Evolutionary conservation across 179 eudicot genomes (phyloP), one percentile per base, ranked within the genome.

Genomic region (Pouteria campechiana): DNA sequence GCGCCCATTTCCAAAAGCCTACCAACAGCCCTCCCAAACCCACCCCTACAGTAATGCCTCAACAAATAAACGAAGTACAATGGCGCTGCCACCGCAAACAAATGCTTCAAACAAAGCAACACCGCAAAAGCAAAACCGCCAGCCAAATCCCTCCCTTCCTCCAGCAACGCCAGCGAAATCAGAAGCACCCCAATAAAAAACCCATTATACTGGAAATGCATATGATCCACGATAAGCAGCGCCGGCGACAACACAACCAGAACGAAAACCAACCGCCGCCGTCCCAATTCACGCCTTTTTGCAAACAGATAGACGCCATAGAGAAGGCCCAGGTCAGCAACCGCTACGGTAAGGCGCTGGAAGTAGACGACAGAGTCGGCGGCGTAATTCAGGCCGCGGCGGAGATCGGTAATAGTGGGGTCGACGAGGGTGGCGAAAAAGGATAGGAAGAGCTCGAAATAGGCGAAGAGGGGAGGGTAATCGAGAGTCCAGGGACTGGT

Each of bases 161-260:
- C 52, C 73, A 90, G 52, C 6, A 33, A 73, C 13, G 75, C 57
- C 50, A 90, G 46, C 7, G 98, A 90, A 7, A 86, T 2, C 55
- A 90, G 21, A 41, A 90, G 54, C 54, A 76, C 44, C 25, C 98
- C 98, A 55, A 86, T 40, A 32, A 90, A 48, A 64, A 90, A 76
- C 65, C 98, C 98, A 58, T 90, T 90, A 45, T 90, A 90, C 87
- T 85, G 98, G 58, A 90, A 90, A 68, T 85, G 97, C 57, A 89
- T 14, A 57, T 85, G 97, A 47, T 89, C 97, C 37, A 89, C 95
- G 37, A 90, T 86, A 37, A 90, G 25, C 65, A 90, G 49, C 41
- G 72, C 86, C 37, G 98, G 95, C 1, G 83, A 67, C 74, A 76
- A 76, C 65, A 90, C 34, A 43, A 79, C 67, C 80, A 86, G 52